These are phyloP conservation scores for Persicaria tinctoria DNA, from an alignment of 148 eudicot species.

Conservation along the genomic window DNA sequence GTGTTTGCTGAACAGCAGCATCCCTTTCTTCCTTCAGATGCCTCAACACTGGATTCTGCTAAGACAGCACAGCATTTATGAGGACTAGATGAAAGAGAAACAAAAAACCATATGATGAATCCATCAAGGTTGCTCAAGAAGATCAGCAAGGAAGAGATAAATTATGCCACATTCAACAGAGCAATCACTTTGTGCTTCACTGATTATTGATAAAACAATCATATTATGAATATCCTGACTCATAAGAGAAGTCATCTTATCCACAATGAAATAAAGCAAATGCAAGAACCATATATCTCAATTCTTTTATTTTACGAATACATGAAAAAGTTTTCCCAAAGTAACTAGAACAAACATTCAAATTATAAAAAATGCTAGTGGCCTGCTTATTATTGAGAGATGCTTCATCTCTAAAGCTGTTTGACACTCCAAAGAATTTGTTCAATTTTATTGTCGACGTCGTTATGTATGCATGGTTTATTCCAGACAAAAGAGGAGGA, in stretches of 20 bases:
- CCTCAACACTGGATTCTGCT: conserved; percentile 45
- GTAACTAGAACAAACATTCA: neutral
- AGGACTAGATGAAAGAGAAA: neutral
- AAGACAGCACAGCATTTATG: neutral
- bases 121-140: neutral
- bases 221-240: no score
- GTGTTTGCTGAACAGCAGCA: conserved; percentile 55
- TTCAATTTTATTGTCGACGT: neutral
- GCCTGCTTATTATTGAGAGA: neutral
- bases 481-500: no score
- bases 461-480: neutral
- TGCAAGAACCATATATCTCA: neutral
- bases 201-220: no score
- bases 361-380: neutral
- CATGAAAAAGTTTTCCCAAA: neutral
- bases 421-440: neutral
- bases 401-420: neutral
- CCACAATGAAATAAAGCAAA: neutral
- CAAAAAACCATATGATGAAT: neutral
- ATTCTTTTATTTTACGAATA: neutral
- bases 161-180: no score
- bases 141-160: neutral
- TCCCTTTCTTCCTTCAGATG: conserved; percentile 61
- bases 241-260: no score
- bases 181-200: no score